Evolutionary conservation across 352 stramenopile species (phyloP).

Genomic region (Phytophthora macrochlamydospora): DNA sequence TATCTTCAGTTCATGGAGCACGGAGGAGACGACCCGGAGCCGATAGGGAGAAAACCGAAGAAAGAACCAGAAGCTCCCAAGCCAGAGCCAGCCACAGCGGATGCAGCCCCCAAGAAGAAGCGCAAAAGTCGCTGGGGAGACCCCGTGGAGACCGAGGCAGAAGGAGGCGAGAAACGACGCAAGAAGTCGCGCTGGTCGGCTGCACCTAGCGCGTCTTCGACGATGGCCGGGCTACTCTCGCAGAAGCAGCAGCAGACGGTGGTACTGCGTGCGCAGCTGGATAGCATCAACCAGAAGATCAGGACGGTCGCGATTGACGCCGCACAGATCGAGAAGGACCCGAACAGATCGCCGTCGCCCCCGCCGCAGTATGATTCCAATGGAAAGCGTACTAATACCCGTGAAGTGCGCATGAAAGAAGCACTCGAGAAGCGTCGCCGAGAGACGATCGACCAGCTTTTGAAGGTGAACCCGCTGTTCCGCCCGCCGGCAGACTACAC

Average conservation of each 20-base stretch:
- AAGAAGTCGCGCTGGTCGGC: slow-evolving; percentile 88
- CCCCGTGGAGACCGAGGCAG: slow-evolving; percentile 41
- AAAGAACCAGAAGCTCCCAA: background rate
- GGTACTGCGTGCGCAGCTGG: slow-evolving; percentile 71
- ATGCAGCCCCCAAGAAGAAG: slow-evolving; percentile 60
- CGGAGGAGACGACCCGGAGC: slow-evolving; percentile 25
- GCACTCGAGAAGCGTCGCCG: slow-evolving; percentile 90
- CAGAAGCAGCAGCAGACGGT: slow-evolving; percentile 81
- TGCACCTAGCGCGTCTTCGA: slow-evolving; percentile 38
- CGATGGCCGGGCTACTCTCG: slow-evolving; percentile 50
- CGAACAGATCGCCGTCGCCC: slow-evolving; percentile 91
- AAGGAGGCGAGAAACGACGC: slow-evolving; percentile 53
- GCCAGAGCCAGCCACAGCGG: background rate
- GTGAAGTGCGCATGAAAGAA: slow-evolving; percentile 94
- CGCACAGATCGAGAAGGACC: slow-evolving; percentile 82
- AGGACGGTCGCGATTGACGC: slow-evolving; percentile 85
- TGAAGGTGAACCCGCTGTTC: slow-evolving; percentile 95
- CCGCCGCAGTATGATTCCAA: slow-evolving; percentile 96
- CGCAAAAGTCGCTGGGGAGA: slow-evolving; percentile 90
- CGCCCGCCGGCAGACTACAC: slow-evolving; percentile 88
- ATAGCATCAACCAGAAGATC: slow-evolving; percentile 75
- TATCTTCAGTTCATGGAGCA: slow-evolving; percentile 88
- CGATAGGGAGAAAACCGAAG: background rate
- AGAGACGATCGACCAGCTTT: slow-evolving; percentile 95
- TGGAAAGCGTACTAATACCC: slow-evolving; percentile 97